Conservation (phyloP, 805 yeast species). For the Candida fluviatilis region DNA sequence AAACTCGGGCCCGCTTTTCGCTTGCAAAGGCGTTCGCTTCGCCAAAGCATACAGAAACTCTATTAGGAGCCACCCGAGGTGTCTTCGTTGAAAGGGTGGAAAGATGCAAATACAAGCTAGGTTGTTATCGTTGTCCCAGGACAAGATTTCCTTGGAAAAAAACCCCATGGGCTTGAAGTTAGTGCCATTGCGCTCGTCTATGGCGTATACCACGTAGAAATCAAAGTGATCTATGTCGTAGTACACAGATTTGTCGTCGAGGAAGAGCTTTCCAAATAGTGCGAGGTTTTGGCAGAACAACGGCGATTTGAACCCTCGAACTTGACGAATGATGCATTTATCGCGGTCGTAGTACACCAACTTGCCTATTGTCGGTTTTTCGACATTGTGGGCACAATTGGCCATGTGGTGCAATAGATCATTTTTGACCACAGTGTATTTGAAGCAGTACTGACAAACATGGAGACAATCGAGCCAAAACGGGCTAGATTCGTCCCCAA, state of each 20-base stretch:
- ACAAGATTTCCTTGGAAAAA: slow-evolving; percentile 79
- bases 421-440: slow-evolving; percentile 52
- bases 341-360: slow-evolving; percentile 60
- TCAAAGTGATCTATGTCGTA: slow-evolving; percentile 77
- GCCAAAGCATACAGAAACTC: slow-evolving; percentile 82
- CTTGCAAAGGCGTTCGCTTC: slow-evolving; percentile 45
- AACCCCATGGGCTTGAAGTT: slow-evolving; percentile 72
- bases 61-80: slow-evolving; percentile 74
- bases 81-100: slow-evolving; percentile 84
- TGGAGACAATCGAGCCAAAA: slow-evolving; percentile 59
- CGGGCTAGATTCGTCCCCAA: too few relatives aligned
- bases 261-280: slow-evolving; percentile 79
- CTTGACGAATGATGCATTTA: slow-evolving; percentile 51
- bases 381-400: slow-evolving; percentile 33
- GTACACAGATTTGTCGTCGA: slow-evolving; percentile 86
- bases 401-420: slow-evolving; percentile 49
- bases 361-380: slow-evolving; percentile 53
- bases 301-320: slow-evolving; percentile 60
- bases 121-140: slow-evolving; percentile 73
- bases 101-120: slow-evolving; percentile 87
- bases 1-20: slow-evolving; percentile 83
- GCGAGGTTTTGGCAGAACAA: slow-evolving; percentile 80
- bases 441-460: slow-evolving; percentile 83
- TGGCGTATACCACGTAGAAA: slow-evolving; percentile 69
- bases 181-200: slow-evolving; percentile 16